phyloP scores from a whole-genome alignment of 768 basidiomycete species.

The Pleurotus eryngii region DNA sequence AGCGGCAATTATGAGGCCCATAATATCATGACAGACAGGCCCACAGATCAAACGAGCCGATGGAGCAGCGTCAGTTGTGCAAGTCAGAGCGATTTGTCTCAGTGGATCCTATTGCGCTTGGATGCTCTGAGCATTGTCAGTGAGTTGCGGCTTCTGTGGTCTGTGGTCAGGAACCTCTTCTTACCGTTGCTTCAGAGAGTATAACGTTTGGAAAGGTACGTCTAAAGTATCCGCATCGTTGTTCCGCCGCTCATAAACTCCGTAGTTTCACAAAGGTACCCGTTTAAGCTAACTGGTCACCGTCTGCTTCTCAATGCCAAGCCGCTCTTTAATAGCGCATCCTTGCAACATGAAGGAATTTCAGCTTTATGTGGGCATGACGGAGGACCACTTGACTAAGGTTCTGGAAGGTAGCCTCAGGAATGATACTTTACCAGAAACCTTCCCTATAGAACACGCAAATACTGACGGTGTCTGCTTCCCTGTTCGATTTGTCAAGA shows the following conservation, averaged over 20 bases:
- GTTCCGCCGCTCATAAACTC: slow-evolving; percentile 10
- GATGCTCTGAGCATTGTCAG: slow-evolving; percentile 62
- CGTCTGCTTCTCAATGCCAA: slow-evolving; percentile 4
- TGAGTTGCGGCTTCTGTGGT: slow-evolving; percentile 35
- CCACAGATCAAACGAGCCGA: slow-evolving; percentile 62
- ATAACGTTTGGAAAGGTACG: slow-evolving; percentile 82
- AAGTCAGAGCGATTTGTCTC: slow-evolving; percentile 55
- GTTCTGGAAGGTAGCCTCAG: slow-evolving; percentile 61
- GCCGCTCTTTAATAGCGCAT: slow-evolving; percentile 48
- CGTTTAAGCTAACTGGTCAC: neutral
- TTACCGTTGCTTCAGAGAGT: slow-evolving; percentile 40
- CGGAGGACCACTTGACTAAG: slow-evolving; percentile 65
- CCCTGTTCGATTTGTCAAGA: slow-evolving; percentile 69
- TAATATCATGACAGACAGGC: slow-evolving; percentile 64
- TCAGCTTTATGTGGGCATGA: slow-evolving; percentile 63
- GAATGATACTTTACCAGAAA: slow-evolving; percentile 64
- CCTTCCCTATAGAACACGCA: slow-evolving; percentile 53
- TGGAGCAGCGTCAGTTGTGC: slow-evolving; percentile 72
- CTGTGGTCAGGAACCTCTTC: neutral
- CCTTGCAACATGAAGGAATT: slow-evolving; percentile 87
- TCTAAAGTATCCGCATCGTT: neutral
- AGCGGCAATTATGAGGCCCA: slow-evolving; percentile 68
- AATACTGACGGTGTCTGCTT: slow-evolving; percentile 57
- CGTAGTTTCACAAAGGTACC: slow-evolving; percentile 42
- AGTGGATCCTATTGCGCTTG: slow-evolving; percentile 71